These are phyloP conservation scores for Speleostelium caveatum DNA, from an alignment of 78 protist species.

Conservation along the genomic window DNA sequence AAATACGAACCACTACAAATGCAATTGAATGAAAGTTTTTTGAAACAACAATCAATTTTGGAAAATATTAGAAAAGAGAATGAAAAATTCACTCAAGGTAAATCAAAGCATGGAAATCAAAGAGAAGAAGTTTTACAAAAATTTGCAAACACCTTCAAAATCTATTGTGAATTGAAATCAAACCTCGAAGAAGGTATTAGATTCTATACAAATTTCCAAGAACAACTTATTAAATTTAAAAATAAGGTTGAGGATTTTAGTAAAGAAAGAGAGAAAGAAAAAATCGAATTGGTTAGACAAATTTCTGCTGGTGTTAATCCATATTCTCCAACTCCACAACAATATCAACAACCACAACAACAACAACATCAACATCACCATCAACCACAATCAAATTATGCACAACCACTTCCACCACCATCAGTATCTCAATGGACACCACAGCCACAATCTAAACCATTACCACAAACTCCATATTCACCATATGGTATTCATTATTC, in stretches of 20 bases:
- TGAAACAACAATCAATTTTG: conserved; percentile 52
- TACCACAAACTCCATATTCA: neutral
- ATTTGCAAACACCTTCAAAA: conserved; percentile 70
- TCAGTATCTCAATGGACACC: neutral
- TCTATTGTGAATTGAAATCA: conserved; percentile 66
- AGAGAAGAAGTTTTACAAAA: conserved; percentile 61
- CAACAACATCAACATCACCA: neutral
- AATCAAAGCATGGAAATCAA: conserved; percentile 59
- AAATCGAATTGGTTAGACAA: conserved; percentile 45
- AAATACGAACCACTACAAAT: conserved; percentile 71
- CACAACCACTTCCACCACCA: conserved; percentile 22
- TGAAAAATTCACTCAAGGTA: conserved; percentile 38
- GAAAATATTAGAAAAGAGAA: conserved; percentile 48
- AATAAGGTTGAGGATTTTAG: conserved; percentile 67
- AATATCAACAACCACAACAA: neutral
- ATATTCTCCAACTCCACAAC: conserved; percentile 10
- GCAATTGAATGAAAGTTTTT: conserved; percentile 32
- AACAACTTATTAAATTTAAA: conserved; percentile 44
- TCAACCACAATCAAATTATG: conserved; percentile 2
- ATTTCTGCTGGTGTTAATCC: conserved; percentile 26
- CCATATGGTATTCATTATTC: neutral
- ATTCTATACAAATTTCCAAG: conserved; percentile 79
- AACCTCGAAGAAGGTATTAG: conserved; percentile 79
- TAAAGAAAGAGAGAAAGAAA: conserved; percentile 67
- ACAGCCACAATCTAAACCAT: conserved; percentile 11